phyloP scores from a whole-genome alignment of 2,329 filamentous ascomycete species.

The Ceratocystis albifundus region DNA sequence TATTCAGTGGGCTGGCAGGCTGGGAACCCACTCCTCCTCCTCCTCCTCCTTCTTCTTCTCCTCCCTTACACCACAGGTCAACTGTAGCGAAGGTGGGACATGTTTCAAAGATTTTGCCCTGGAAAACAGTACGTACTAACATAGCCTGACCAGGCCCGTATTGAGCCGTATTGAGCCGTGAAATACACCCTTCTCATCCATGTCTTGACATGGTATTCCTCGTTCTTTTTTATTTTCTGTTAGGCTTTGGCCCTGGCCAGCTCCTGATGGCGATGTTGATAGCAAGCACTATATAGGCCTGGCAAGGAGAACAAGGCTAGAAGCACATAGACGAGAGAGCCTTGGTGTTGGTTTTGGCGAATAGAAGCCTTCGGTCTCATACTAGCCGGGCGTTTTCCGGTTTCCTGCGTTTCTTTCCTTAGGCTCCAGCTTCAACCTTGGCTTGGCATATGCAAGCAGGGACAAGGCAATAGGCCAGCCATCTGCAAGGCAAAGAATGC shows the following conservation, averaged over 20 bases:
- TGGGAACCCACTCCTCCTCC: not conserved
- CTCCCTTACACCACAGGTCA: too few relatives aligned
- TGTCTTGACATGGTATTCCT: too few relatives aligned
- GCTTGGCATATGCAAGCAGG: not conserved
- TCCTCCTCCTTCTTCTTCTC: too few relatives aligned
- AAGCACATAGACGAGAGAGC: not conserved
- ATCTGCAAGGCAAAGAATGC: not conserved
- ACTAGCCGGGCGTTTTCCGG: not conserved
- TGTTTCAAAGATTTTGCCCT: not conserved
- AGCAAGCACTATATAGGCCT: too few relatives aligned
- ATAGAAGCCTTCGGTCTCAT: not conserved
- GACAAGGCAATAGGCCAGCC: not conserved
- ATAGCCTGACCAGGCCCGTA: not conserved
- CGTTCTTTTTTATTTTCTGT: too few relatives aligned
- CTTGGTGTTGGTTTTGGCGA: not conserved
- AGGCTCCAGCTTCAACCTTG: not conserved
- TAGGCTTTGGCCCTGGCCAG: too few relatives aligned
- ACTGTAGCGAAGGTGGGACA: too few relatives aligned
- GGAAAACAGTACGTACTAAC: not conserved
- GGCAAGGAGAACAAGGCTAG: not conserved
- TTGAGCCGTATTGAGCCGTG: too few relatives aligned
- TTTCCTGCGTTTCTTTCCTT: not conserved
- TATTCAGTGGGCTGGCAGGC: not conserved
- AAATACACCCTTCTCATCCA: too few relatives aligned
- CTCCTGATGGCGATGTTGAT: too few relatives aligned